Conservation (phyloP, 768 basidiomycete genomes). For the Boletus rubropictus region DNA sequence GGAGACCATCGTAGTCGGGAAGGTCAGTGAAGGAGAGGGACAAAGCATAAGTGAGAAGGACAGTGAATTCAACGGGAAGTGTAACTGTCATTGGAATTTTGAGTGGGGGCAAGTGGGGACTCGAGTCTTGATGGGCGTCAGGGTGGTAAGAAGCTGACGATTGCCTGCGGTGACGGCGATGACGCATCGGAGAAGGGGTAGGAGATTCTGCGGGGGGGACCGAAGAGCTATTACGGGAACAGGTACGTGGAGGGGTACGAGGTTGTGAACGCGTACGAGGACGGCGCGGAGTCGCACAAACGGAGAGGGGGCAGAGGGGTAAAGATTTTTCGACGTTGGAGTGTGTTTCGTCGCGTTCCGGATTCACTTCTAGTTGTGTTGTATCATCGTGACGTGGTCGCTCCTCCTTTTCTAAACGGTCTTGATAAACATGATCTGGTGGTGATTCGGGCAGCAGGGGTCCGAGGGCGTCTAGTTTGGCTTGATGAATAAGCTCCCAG, state of each 20-base stretch:
- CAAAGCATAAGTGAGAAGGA: conserved; percentile 72
- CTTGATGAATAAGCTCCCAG: conserved; percentile 73
- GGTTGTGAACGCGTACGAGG: conserved; percentile 15
- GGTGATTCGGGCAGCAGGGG: conserved; percentile 15
- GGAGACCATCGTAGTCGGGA: conserved; percentile 81
- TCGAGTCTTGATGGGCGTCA: conserved; percentile 10
- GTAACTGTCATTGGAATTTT: conserved; percentile 60
- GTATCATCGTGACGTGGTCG: conserved; percentile 1
- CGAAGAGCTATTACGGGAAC: conserved; percentile 9
- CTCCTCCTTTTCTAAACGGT: conserved; percentile 1
- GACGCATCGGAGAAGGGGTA: conserved; percentile 20
- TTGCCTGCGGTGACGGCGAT: conserved; percentile 13
- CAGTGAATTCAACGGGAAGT: conserved; percentile 75
- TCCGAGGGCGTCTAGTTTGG: conserved; percentile 56
- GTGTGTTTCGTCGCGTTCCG: conserved; percentile 7
- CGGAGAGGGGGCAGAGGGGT: conserved; percentile 4
- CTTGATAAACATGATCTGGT: conserved; percentile 12
- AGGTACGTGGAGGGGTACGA: conserved; percentile 14
- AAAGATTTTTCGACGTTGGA: conserved; percentile 17
- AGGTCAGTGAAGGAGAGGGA: conserved; percentile 83
- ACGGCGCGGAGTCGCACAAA: conserved; percentile 8
- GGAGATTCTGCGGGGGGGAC: not conserved
- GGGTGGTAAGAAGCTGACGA: conserved; percentile 19
- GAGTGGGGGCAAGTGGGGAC: conserved; percentile 6
- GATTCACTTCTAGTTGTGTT: conserved; percentile 5